Evolutionary conservation across 2,329 filamentous ascomycete species (phyloP).

Genomic region (Madurella mycetomatis): DNA sequence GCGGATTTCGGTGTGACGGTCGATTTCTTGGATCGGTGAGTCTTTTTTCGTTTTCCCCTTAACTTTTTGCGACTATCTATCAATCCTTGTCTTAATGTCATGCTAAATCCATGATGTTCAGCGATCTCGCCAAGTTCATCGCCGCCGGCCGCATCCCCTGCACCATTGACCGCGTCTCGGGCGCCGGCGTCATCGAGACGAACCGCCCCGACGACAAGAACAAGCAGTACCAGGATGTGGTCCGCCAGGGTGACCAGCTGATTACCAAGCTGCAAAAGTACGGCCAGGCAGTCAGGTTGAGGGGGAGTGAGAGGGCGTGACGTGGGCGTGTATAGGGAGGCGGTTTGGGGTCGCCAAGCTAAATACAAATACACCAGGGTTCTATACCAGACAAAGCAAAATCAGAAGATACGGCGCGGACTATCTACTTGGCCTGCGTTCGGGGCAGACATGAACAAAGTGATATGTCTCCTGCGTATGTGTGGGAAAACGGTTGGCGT

Average conservation of each 20-base stretch:
- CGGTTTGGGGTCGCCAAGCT: background rate
- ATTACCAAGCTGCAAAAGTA: conserved; percentile 99
- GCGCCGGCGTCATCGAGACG: conserved; percentile 95
- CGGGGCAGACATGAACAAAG: no score
- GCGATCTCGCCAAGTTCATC: conserved; percentile 95
- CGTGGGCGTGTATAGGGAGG: conserved; percentile 2
- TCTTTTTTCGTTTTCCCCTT: conserved; percentile 16
- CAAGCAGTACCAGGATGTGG: conserved; percentile 97
- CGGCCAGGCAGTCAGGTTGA: conserved; percentile 87
- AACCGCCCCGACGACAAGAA: conserved; percentile 98
- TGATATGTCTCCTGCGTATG: no score
- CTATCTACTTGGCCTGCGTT: no score
- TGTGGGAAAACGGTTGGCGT: no score
- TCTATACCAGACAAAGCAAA: no score
- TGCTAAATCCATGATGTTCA: conserved; percentile 32
- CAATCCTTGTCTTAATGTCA: background rate
- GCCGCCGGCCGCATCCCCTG: conserved; percentile 90
- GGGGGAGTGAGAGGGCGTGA: conserved; percentile 88
- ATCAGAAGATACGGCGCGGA: no score
- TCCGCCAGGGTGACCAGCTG: conserved; percentile 94
- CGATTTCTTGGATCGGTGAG: conserved; percentile 90
- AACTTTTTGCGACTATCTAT: background rate
- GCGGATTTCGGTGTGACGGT: conserved; percentile 95
- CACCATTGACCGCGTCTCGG: conserved; percentile 95
- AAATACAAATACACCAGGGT: background rate